Percentiles rank a stretch among this genome's conserved stretches.
Conservation (phyloP, 331 rosid genomes). For the Stylosanthes scabra region DNA sequence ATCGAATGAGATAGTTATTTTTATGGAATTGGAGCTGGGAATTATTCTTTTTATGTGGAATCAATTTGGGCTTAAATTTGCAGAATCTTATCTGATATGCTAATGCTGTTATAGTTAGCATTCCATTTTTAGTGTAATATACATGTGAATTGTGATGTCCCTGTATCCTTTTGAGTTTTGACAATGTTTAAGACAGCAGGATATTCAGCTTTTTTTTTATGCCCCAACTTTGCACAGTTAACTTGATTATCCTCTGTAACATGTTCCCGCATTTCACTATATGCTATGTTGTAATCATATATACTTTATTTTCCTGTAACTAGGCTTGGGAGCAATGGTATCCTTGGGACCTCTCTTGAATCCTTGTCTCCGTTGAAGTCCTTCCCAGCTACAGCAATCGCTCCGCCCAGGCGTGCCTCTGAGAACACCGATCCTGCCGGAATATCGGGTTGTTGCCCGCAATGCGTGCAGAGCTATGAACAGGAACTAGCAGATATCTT, state of each 20-base stretch:
- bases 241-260: conserved; percentile 35
- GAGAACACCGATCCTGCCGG: conserved; percentile 66
- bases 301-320: conserved; percentile 20
- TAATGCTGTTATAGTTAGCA: conserved; percentile 29
- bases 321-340: conserved; percentile 82
- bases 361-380: conserved; percentile 72
- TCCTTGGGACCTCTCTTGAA: conserved; percentile 76
- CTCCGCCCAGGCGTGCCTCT: conserved; percentile 53
- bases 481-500: conserved; percentile 61
- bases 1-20: conserved; percentile 6
- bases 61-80: conserved; percentile 23
- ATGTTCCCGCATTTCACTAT: conserved; percentile 33
- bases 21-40: conserved; percentile 14
- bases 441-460: conserved; percentile 66
- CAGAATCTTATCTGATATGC: conserved; percentile 32
- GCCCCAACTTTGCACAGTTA: conserved; percentile 6
- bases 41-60: conserved; percentile 23
- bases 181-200: conserved; percentile 33
- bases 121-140: conserved; percentile 33
- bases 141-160: conserved; percentile 29
- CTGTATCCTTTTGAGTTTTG: conserved; percentile 19
- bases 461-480: conserved; percentile 59
- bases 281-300: conserved; percentile 20
- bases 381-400: conserved; percentile 50
- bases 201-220: conserved; percentile 30